Evolutionary conservation across 1,139 yeast genomes (phyloP), one percentile per base, ranked within the genome.

Genomic region (Candida buenavistaensis): DNA sequence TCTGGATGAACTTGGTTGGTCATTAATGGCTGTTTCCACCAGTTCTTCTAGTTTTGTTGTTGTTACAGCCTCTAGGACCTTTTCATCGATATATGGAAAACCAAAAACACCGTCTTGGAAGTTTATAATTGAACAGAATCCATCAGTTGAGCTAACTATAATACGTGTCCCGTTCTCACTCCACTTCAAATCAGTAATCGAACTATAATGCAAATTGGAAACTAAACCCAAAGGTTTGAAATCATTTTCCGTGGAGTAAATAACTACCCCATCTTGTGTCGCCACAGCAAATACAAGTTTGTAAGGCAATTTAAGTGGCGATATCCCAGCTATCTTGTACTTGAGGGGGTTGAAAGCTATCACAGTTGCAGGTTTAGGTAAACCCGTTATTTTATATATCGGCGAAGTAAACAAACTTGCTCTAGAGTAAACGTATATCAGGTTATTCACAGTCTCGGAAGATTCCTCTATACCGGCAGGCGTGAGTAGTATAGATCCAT

Each of bases 271-370:
- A 51, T 88, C 96, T 39, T 87, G 89, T 0, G 97, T 90, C 0
- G 97, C 97, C 19, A 94, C 83, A 0, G 97, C 98, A 63, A 86
- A 90, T 0, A 90, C 62, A 78, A 92, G 76, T 40, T 87, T 75
- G 52, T 92, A 89, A 0, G 86, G 83, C 26, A 88, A 60, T 11
- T 30, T 26, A 17, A 20, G 8, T 5, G 14, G 20, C 13, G 74
- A 49, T 35, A 68, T 55, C 3, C 12, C 28, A 7, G 16, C 13
- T 7, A 30, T 23, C 23, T 29, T 29, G 55, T 83, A 90, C 27
- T 71, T 54, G 1, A 72, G 59, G 0, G 96, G 96, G 24, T 81
- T 82, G 60, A 94, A 92, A 14, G 82, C 62, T 9, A 88, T 75
- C 0, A 85, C 96, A 23, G 90, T 70, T 0, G 96, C 92, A 0